Evolutionary conservation across 768 basidiomycete species (phyloP).

Genomic region (Mycena maculata): DNA sequence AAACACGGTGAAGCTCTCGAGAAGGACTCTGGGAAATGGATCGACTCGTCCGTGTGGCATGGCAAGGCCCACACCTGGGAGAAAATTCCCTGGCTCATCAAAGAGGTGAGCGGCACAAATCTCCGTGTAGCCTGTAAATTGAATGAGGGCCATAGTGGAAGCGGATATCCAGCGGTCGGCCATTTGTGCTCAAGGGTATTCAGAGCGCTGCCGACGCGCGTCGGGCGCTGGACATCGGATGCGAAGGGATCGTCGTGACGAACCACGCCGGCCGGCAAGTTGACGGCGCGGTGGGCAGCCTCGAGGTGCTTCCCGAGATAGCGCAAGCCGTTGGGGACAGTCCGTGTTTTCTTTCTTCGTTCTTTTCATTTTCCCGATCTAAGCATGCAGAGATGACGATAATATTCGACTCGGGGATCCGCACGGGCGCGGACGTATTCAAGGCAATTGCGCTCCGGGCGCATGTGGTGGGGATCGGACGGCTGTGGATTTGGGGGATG

Average conservation of each 20-base stretch:
- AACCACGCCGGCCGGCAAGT: conserved; percentile 69
- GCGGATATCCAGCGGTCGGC: conserved; percentile 57
- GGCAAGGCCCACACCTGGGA: conserved; percentile 66
- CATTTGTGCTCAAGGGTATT: conserved; percentile 67
- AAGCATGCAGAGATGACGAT: conserved; percentile 55
- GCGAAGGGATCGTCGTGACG: conserved; percentile 66
- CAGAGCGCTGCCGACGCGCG: conserved; percentile 59
- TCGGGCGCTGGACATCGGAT: conserved; percentile 59
- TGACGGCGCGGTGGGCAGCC: conserved; percentile 64
- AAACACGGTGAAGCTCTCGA: conserved; percentile 55
- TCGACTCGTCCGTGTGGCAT: conserved; percentile 60
- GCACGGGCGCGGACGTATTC: conserved; percentile 63
- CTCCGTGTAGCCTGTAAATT: background rate
- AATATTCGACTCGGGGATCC: conserved; percentile 66
- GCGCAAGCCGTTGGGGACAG: conserved; percentile 63
- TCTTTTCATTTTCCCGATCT: background rate
- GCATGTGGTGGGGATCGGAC: conserved; percentile 62
- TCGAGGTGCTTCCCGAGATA: conserved; percentile 63
- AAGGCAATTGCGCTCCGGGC: conserved; percentile 69
- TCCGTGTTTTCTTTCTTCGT: conserved; percentile 36
- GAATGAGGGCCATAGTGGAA: conserved; percentile 51
- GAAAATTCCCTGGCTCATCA: conserved; percentile 61
- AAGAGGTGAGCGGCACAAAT: conserved; percentile 45
- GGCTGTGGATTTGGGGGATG: conserved; percentile 65
- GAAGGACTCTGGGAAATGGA: conserved; percentile 59